Evolutionary conservation across 495 filamentous ascomycete species (phyloP), one percentile per base, ranked within the genome.

Genomic region (Xanthoparmelia taractica): DNA sequence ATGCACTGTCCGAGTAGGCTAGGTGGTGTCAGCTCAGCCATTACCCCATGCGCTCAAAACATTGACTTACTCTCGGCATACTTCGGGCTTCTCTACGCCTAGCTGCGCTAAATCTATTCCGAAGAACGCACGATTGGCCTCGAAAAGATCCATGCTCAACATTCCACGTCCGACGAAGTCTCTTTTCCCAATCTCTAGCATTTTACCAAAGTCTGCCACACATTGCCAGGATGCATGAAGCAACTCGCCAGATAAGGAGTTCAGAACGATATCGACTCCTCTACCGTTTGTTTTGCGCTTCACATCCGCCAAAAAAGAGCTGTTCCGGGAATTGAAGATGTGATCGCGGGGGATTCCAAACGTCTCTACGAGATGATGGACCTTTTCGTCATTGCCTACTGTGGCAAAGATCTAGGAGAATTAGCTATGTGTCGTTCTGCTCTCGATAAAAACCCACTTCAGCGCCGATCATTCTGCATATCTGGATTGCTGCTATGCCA

Each of bases 161-260:
- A 58, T 48, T 18, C 61, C 65, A 4, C 34, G 1, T 3, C 58
- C 59, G 8, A 70, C 34, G 17, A 77, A 20, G 73, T 65, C 59
- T 76, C 65, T 76, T 75, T 73, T 77, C 12, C 80, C 76, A 27
- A 84, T 73, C 59, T 87, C 84, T 38, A 86, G 72, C 68, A 84
- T 80, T 0, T 73, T 74, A 4, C 83, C 83, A 68, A 82, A 83
- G 15, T 79, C 75, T 8, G 77, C 83, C 41, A 85, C 73, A 58
- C 78, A 82, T 29, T 80, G 73, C 74, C 81, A 84, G 0, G 79
- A 76, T 33, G 75, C 73, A 43, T 76, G 76, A 2, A 81, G 70
- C 0, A 79, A 68, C 63, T 81, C 79, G 11, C 78, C 78, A 3
- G 79, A 77, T 17, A 84, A 73, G 2, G 81, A 79, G 56, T 84